Conservation (phyloP, 768 basidiomycete species). For the Kwoniella heveanensis region DNA sequence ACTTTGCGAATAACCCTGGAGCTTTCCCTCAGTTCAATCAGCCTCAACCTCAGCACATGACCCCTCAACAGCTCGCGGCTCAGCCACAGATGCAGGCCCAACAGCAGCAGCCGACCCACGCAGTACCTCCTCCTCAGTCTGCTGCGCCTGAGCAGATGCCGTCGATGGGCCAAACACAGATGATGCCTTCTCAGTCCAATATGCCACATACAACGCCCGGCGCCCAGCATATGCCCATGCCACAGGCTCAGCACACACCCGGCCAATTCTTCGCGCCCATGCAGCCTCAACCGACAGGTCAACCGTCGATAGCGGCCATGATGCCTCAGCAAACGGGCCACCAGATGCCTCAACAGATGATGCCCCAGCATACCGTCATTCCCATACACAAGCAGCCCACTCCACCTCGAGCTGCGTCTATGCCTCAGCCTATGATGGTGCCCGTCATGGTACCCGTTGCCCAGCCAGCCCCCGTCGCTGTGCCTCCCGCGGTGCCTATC, state of each 20-base stretch:
- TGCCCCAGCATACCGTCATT: slow-evolving; percentile 5
- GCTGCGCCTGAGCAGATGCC: slow-evolving; percentile 1
- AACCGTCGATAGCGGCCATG: slow-evolving; percentile 5
- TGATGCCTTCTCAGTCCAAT: slow-evolving; percentile 1
- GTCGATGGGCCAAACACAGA: background rate
- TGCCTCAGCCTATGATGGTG: slow-evolving; percentile 17
- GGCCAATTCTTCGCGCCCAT: slow-evolving; percentile 4
- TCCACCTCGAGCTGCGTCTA: slow-evolving; percentile 12
- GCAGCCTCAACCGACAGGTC: slow-evolving; percentile 17
- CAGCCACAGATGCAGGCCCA: slow-evolving; percentile 3
- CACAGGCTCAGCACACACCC: background rate
- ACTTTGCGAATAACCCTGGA: slow-evolving; percentile 17
- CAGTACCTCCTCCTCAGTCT: slow-evolving; percentile 1
- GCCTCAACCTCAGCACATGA: slow-evolving; percentile 12
- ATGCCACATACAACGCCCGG: background rate
- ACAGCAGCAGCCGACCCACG: background rate
- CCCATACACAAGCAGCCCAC: slow-evolving; percentile 17
- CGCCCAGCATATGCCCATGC: background rate
- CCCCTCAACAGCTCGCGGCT: slow-evolving; percentile 4
- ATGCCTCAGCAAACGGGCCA: slow-evolving; percentile 6
- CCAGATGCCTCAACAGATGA: background rate
- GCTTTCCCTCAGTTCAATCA: slow-evolving; percentile 23
- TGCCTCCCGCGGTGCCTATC: slow-evolving; percentile 7
- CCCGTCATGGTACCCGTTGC: slow-evolving; percentile 15
- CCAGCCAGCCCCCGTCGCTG: slow-evolving; percentile 10